A percentile compares a stretch with the other conserved stretches of the same genome.
phyloP scores from a whole-genome alignment of 257 asterid genomes.

The Nicotiana attenuata region DNA sequence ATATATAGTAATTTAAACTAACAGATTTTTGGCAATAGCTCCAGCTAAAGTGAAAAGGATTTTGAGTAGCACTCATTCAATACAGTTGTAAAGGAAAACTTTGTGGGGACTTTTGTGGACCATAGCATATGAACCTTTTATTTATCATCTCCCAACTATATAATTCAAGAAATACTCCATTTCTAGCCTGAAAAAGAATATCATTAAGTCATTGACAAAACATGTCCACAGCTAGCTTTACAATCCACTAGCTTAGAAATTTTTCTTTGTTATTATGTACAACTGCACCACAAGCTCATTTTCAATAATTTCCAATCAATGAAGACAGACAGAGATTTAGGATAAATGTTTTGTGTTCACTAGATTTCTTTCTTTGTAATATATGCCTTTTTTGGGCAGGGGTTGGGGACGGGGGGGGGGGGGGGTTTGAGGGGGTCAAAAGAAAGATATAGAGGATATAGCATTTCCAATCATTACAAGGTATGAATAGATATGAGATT shows the following conservation, averaged over 20 bases:
- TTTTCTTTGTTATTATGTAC: not conserved
- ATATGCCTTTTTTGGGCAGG: not conserved
- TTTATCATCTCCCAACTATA: constrained; percentile 1
- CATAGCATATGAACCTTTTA: not conserved
- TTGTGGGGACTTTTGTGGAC: constrained; percentile 4
- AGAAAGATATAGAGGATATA: not conserved
- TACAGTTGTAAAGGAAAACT: not conserved
- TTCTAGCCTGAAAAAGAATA: not conserved
- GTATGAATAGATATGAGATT: not conserved
- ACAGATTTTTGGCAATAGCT: not conserved
- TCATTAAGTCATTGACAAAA: not conserved
- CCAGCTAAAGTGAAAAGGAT: not conserved
- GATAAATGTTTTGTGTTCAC: not conserved
- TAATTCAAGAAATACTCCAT: not conserved
- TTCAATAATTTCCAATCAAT: not conserved
- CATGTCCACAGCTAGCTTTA: not conserved
- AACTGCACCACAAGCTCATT: not conserved
- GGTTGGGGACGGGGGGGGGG: not conserved
- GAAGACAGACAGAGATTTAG: not conserved
- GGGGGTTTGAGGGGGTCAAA: not conserved
- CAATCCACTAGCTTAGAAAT: not conserved
- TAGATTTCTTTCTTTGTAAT: not conserved
- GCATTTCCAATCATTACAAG: not conserved
- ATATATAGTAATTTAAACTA: not conserved
- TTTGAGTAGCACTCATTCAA: not conserved